Percentiles rank a stretch among this genome's conserved stretches.
phyloP scores from a whole-genome alignment of 805 yeast genomes.

The Brettanomyces nanus region DNA sequence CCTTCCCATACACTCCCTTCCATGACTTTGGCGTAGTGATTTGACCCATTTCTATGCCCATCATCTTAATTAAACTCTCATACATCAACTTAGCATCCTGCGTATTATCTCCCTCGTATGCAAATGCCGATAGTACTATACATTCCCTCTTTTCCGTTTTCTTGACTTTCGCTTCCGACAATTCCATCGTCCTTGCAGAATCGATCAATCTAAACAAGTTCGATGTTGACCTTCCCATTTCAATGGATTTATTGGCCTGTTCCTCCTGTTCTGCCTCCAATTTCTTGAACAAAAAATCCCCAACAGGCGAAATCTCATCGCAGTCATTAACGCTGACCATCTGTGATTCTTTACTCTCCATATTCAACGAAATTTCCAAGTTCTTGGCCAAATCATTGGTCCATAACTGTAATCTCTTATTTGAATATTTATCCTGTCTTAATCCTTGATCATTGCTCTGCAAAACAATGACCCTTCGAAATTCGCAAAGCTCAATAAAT shows the following conservation, averaged over 20 bases:
- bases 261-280: constrained; percentile 1
- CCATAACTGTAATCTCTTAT: constrained; percentile 16
- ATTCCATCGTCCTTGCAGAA: constrained; percentile 2
- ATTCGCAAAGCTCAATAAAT: constrained; percentile 33
- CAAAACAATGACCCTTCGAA: constrained; percentile 43
- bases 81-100: constrained; percentile 57
- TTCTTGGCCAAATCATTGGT: constrained; percentile 16
- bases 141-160: constrained; percentile 6
- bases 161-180: background rate
- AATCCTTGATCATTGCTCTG: constrained; percentile 70
- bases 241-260: background rate
- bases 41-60: constrained; percentile 3
- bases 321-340: constrained; percentile 5
- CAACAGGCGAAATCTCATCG: constrained; percentile 10
- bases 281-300: background rate
- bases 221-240: constrained; percentile 4
- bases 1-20: constrained; percentile 77
- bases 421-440: constrained; percentile 13
- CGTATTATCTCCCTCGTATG: constrained; percentile 87
- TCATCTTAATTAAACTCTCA: constrained; percentile 23
- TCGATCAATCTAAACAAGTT: background rate
- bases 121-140: constrained; percentile 34
- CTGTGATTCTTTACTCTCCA: constrained; percentile 5
- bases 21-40: constrained; percentile 68
- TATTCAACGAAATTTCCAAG: constrained; percentile 13